Base-by-base conservation (phyloP, 257 asterid genomes). In the Scutellaria galericulata region DNA sequence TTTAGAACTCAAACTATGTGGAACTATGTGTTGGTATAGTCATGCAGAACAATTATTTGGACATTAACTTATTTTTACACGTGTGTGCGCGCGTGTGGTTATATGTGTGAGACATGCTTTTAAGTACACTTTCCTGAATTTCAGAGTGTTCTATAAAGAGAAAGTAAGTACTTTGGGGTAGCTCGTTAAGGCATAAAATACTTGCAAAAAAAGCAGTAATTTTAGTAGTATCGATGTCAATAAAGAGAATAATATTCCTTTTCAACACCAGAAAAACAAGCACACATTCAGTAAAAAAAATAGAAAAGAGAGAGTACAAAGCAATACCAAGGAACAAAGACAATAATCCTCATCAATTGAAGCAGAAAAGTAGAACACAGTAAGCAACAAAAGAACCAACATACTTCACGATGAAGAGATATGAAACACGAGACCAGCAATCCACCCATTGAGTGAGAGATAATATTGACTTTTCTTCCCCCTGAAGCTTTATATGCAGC, bases 371-470 rank as follows among this genome's bases (percentile, higher is more conserved):
- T 6, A 41, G 53, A 63, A 20, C 53, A 63, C 9, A 9, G n/a
- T 6, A 60, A 61, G 68, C 35, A 57, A 68, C 9, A 31, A 67
- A 69, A 41, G 55, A 64, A 40, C 57, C 53, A 64, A 66, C 99
- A 51, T 89, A 91, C 99, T 72, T 91, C 96, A 66, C 74, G 78
- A 66, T 85, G 83, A 72, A 91, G 94, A 60, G 77, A 45, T 77
- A 84, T 84, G 75, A 87, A 89, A 80, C 94, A 93, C 47, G 87
- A 80, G 86, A 94, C 86, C 52, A 93, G 84, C 86, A 93, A 77
- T 83, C 96, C 98, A 66, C 96, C 96, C 96, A 91, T 94, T n/a
- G 99, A 94, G 76, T 94, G 96, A 7, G 96, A 89, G 75, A 87
- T 89, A 68, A 94, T 74, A 73, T 84, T 90, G 81, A 91, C 90